Conservation (phyloP, 805 yeast genomes). For the Metschnikowia sp. region DNA sequence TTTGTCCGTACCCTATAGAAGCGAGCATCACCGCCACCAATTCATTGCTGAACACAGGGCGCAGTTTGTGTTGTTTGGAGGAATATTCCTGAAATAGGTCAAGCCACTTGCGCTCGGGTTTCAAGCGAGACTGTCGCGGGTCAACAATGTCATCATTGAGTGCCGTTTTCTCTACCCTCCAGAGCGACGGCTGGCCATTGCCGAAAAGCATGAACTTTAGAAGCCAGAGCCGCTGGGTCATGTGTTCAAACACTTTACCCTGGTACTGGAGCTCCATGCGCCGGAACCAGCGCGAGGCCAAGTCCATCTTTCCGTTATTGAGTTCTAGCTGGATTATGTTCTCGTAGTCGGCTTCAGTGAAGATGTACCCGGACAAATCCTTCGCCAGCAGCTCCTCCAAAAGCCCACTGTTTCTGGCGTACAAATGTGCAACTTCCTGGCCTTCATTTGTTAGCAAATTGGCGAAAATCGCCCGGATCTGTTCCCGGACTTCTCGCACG, state of each 20-base stretch:
- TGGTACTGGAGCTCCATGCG: conserved; percentile 26
- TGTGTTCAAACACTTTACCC: conserved; percentile 11
- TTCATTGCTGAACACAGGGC: conserved; percentile 17
- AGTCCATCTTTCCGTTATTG: conserved; percentile 34
- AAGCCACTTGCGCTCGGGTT: conserved; percentile 19
- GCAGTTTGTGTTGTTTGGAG: conserved; percentile 5
- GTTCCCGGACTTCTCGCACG: conserved; percentile 13
- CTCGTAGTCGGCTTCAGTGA: conserved; percentile 29
- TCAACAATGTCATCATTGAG: conserved; percentile 16
- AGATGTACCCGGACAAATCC: not conserved
- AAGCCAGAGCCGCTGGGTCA: conserved; percentile 36
- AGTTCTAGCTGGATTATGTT: conserved; percentile 36
- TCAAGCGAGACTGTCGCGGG: conserved; percentile 21
- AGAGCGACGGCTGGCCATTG: conserved; percentile 31
- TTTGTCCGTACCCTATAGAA: conserved; percentile 29
- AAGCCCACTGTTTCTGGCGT: not conserved
- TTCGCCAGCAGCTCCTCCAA: not conserved
- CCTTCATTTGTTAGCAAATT: conserved; percentile 10
- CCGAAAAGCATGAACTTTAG: conserved; percentile 29
- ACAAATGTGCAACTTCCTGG: conserved; percentile 6
- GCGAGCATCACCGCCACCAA: conserved; percentile 29
- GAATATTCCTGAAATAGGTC: conserved; percentile 24
- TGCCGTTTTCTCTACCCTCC: conserved; percentile 27
- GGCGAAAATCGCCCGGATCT: conserved; percentile 14
- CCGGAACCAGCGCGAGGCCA: conserved; percentile 39